Evolutionary conservation across 495 filamentous ascomycete genomes (phyloP).

Genomic region (Pyrenula aspistea): DNA sequence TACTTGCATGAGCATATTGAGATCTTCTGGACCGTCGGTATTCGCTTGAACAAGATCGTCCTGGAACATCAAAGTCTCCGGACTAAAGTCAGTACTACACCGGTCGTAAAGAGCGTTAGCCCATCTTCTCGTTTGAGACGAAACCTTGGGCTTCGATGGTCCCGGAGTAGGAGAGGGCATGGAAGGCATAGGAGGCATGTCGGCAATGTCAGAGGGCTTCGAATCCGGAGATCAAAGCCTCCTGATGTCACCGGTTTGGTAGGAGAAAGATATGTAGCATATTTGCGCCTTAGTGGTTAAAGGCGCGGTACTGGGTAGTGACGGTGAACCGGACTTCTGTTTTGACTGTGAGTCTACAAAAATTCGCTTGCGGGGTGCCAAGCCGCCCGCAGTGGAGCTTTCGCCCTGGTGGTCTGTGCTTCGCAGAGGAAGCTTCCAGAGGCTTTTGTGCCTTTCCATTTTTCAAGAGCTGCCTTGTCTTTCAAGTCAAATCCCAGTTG

Average conservation of each 20-base stretch:
- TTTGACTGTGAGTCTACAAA: neutral
- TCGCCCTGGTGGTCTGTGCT: neutral
- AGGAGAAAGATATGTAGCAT: neutral
- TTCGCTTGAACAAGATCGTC: conserved; percentile 49
- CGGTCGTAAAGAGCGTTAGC: conserved; percentile 32
- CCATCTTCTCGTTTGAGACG: neutral
- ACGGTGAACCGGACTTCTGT: neutral
- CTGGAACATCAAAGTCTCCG: conserved; percentile 50
- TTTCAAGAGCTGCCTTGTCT: neutral
- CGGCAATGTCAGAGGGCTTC: neutral
- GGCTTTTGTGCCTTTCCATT: neutral
- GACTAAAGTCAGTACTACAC: conserved; percentile 24
- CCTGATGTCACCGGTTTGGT: neutral
- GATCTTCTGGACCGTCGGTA: conserved; percentile 47
- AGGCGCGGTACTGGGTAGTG: neutral
- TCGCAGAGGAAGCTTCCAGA: neutral
- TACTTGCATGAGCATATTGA: conserved; percentile 43
- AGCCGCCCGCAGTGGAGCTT: neutral
- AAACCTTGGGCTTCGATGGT: conserved; percentile 22
- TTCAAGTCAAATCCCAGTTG: no score
- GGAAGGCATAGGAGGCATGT: neutral
- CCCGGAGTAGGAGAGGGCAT: conserved; percentile 7
- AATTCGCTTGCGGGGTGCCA: neutral
- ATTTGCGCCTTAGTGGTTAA: neutral
- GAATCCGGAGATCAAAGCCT: neutral